Percentiles rank a stretch among this genome's conserved stretches.
These are phyloP conservation scores for Aspergillus persii DNA, from an alignment of 2,329 filamentous ascomycete genomes.

Conservation along the genomic window DNA sequence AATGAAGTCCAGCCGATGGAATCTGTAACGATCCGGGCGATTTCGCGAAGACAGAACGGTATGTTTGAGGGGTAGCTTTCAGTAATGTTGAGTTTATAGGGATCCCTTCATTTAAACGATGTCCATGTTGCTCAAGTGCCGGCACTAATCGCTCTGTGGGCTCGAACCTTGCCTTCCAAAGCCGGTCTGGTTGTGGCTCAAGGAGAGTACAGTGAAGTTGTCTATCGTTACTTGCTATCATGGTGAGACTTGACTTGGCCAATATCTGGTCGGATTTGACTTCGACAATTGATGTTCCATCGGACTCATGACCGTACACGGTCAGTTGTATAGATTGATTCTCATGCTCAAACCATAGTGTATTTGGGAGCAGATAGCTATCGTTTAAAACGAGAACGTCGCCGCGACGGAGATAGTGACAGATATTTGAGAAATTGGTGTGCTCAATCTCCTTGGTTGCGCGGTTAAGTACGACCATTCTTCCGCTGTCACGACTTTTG, in stretches of 20 bases:
- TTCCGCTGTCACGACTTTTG: slow-evolving; percentile 1
- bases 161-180: neutral
- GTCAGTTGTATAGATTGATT: neutral
- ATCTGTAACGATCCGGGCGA: neutral
- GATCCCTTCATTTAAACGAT: neutral
- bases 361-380: neutral
- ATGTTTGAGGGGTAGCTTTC: neutral
- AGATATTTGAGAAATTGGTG: neutral
- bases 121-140: neutral
- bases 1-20: slow-evolving; percentile 1
- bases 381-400: neutral
- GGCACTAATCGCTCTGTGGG: neutral
- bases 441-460: neutral
- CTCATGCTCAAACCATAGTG: neutral
- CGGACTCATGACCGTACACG: neutral
- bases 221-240: neutral
- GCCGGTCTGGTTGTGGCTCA: neutral
- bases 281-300: neutral
- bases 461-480: slow-evolving; percentile 1
- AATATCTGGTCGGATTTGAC: neutral
- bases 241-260: neutral
- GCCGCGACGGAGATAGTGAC: neutral
- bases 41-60: neutral
- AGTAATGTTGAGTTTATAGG: neutral
- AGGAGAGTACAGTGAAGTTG: neutral